Evolutionary conservation across 2,329 filamentous ascomycete genomes (phyloP), one percentile per base, ranked within the genome.

Genomic region (Colletotrichum graminicola): DNA sequence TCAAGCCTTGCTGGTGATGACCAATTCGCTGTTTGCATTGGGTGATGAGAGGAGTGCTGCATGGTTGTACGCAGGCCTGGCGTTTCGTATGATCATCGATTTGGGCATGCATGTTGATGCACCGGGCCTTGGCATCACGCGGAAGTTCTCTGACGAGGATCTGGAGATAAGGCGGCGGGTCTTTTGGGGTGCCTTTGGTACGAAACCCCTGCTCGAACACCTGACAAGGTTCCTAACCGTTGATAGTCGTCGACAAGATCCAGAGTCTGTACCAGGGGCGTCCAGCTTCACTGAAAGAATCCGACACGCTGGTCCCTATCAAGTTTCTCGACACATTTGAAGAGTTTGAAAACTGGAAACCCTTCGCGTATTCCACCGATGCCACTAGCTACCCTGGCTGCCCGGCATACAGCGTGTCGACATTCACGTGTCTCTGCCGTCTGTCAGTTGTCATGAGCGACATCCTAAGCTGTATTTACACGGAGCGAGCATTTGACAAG

Each of bases 51-150:
- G 83, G 39, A 87, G 85, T 68, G 82, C 83, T 7, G 85, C 87
- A 2, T 91, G 88, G 88, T 74, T 89, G 5, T 90, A 90, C 71
- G 83, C 86, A 62, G 88, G 88, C 1, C 82, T 87, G 73, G 87
- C 88, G 0, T 87, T 89, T 68, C 82, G 86, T 12, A 85, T 90
- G 78, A 79, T 89, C 34, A 83, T 85, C 62, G 88, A 90, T 74
- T 76, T 90, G 6, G 84, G 86, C 0, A 84, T 89, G 73, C 86
- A 88, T 73, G 80, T 86, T 23, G 82, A 83, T 76, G 78, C 77
- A 62, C 76, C 78, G 56, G 76, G 75, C 47, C 75, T 81, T 65
- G 67, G 77, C 51, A 75, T 74, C 7, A 74, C 75, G 61, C 76
- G 77, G 16, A 78, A 77, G 16, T 79, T 84, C 56, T 81, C 82